Base-by-base conservation (phyloP, 495 filamentous ascomycete species). In the Trichoderma parareesei region DNA sequence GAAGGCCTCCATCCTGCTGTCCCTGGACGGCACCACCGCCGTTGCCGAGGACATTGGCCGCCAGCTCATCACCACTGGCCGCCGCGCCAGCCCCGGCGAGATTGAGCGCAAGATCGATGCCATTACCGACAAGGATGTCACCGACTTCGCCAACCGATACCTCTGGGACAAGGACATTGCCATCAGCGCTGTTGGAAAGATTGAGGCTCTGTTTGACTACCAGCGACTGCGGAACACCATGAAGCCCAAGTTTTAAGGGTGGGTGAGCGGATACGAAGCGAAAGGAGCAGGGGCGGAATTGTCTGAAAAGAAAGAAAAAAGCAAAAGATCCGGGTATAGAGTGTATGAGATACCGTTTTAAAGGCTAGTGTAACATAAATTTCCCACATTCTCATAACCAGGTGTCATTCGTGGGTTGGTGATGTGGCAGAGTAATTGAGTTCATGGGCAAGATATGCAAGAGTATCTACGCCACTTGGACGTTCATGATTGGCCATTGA, bases 111-210 rank as follows among this genome's bases (percentile, higher is more conserved):
- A 89, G 64, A 90, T 99, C 67, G 86, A 91, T 68, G 81, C 77
- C 65, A 90, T 98, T 71, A 93, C 93, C 63, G 91, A 90, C 82
- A 95, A 97, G 87, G 92, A 99, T 69, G 91, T 99, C 60, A 95
- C 95, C 87, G 84, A 88, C 68, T 99, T 98, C 75, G 93, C 93
- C 69, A 84, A 86, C 77, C 83, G 83, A 76, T 95, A 90, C 76
- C 78, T 99, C 62, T 99, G 94, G 94, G 94, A 99, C 78, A 90
- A 93, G 78, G 94, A 99, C 76, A 76, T 99, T 64, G 94, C 95
- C 67, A 82, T 99, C 76, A 90, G 85, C 71, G 95, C 95, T 14
- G 87, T 98, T 62, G 94, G 94, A 64, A 87, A 85, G 76, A 90
- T 98, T 73, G 93, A 98, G 82, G 95, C 90, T 69, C 76, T 89